These are phyloP conservation scores for Aspergillus avenaceus DNA, from an alignment of 495 filamentous ascomycete genomes.

Conservation along the genomic window DNA sequence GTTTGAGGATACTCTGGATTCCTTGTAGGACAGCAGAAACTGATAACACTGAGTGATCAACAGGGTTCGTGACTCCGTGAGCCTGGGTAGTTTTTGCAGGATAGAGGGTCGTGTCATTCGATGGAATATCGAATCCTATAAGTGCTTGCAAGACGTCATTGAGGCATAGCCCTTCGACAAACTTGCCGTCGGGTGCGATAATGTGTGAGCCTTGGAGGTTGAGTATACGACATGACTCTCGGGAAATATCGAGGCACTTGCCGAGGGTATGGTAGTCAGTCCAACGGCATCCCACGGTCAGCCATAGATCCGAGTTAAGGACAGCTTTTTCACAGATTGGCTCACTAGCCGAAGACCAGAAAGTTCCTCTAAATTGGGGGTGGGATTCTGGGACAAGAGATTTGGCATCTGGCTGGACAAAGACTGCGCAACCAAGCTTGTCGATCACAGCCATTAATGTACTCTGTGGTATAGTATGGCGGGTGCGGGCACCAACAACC, in stretches of 20 bases:
- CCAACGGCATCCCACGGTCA: slow-evolving; percentile 11
- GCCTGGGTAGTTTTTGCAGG: neutral
- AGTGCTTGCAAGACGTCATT: neutral
- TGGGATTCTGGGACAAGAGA: slow-evolving; percentile 6
- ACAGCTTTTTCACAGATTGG: neutral
- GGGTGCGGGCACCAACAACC: slow-evolving; percentile 1
- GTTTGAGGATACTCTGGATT: neutral
- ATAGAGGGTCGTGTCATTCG: neutral
- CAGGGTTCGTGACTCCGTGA: neutral
- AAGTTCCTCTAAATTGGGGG: slow-evolving; percentile 9
- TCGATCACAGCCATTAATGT: neutral
- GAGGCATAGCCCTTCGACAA: neutral
- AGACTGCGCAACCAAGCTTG: slow-evolving; percentile 8
- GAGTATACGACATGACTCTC: neutral
- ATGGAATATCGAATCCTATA: neutral
- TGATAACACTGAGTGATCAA: neutral
- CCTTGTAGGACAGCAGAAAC: neutral
- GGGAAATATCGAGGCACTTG: neutral
- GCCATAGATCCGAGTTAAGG: slow-evolving; percentile 10
- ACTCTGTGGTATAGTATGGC: neutral
- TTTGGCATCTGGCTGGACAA: slow-evolving; percentile 13
- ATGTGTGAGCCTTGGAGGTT: neutral
- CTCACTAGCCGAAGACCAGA: slow-evolving; percentile 3
- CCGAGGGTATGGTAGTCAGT: slow-evolving; percentile 8
- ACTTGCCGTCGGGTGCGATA: neutral